These are phyloP conservation scores for Tympanopsis confertula DNA, from an alignment of 2,329 filamentous ascomycete species.

Conservation along the genomic window DNA sequence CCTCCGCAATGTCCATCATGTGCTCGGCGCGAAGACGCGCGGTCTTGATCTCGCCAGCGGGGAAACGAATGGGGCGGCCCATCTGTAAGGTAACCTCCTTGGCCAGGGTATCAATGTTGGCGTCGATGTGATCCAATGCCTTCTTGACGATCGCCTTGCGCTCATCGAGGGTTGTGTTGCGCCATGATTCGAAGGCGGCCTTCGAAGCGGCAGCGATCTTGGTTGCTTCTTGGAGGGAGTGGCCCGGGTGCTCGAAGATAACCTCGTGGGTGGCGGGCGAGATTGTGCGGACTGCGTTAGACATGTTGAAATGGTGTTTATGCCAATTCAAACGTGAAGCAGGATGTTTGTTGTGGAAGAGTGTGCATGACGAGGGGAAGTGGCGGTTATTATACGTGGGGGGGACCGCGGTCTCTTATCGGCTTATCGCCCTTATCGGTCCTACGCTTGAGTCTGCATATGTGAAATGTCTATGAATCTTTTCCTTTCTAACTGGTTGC, in stretches of 20 bases:
- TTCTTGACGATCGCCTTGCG: slow-evolving; percentile 52
- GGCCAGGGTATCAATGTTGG: slow-evolving; percentile 50
- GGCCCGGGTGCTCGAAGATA: slow-evolving; percentile 47
- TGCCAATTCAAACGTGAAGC: too few species aligned
- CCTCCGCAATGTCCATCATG: slow-evolving; percentile 48
- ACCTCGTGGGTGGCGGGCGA: slow-evolving; percentile 59
- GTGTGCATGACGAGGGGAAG: too few species aligned
- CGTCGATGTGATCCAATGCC: slow-evolving; percentile 44
- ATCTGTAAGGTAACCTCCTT: slow-evolving; percentile 62
- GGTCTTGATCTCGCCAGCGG: slow-evolving; percentile 52
- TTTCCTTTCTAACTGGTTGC: too few species aligned
- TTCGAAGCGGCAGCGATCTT: slow-evolving; percentile 42
- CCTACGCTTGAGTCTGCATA: too few species aligned
- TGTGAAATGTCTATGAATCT: too few species aligned
- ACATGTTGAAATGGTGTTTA: too few species aligned
- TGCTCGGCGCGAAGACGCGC: slow-evolving; percentile 56
- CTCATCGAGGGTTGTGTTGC: slow-evolving; percentile 37
- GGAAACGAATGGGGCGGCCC: slow-evolving; percentile 59
- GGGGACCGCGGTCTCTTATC: too few species aligned
- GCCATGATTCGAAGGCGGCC: slow-evolving; percentile 47
- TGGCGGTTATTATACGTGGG: too few species aligned
- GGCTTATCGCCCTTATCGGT: too few species aligned
- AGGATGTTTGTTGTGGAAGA: too few species aligned
- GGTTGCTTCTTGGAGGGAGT: slow-evolving; percentile 43
- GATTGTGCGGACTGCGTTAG: slow-evolving; percentile 42